These are phyloP conservation scores for Scheffersomyces parashehatae DNA, from an alignment of 1,139 yeast genomes.

Conservation along the genomic window DNA sequence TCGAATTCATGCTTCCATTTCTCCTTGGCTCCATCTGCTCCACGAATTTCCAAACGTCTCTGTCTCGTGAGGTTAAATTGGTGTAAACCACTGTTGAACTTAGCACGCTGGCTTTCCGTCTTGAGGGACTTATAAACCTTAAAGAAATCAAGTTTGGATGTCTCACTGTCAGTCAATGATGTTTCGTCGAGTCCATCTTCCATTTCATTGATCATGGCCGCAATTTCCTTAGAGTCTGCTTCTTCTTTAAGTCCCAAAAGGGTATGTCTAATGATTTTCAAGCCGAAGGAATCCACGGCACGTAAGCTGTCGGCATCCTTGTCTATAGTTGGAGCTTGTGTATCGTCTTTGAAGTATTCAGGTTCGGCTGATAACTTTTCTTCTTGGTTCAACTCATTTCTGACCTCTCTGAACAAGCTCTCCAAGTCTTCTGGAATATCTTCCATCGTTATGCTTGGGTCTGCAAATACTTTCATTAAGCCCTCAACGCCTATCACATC, in stretches of 20 bases:
- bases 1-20: conserved; percentile 88
- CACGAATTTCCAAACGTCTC: conserved; percentile 69
- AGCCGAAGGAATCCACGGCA: conserved; percentile 77
- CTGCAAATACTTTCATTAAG: conserved; percentile 41
- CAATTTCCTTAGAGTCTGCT: conserved; percentile 23
- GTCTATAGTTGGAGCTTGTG: conserved; percentile 33
- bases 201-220: conserved; percentile 36
- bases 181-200: conserved; percentile 18
- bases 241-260: conserved; percentile 59
- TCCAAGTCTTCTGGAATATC: conserved; percentile 39
- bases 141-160: conserved; percentile 59
- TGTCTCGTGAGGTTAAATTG: conserved; percentile 75
- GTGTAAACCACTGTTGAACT: conserved; percentile 68
- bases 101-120: conserved; percentile 50
- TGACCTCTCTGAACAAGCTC: conserved; percentile 29
- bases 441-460: conserved; percentile 21
- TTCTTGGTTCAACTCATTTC: conserved; percentile 14
- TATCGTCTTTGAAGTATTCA: conserved; percentile 28
- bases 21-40: conserved; percentile 81
- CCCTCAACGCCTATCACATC: conserved; percentile 73
- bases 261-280: conserved; percentile 79
- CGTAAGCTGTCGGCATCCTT: conserved; percentile 59
- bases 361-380: conserved; percentile 15
- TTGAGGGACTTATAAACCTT: conserved; percentile 56
- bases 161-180: conserved; percentile 10